Base-by-base conservation (phyloP, 2,329 filamentous ascomycete genomes). In the Cercospora zeina region DNA sequence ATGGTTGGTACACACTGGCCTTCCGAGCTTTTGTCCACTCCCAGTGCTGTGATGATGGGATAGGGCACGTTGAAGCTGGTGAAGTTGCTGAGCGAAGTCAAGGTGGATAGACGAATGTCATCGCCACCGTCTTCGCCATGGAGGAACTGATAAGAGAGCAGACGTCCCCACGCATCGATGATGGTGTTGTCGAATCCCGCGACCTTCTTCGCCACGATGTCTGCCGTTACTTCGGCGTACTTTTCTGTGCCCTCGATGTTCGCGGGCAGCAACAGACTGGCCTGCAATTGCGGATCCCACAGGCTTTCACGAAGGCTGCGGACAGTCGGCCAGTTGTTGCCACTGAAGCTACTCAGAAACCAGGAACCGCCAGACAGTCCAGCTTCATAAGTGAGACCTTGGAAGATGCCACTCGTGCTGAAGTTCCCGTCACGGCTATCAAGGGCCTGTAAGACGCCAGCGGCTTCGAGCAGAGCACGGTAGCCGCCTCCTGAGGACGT, bases 301-400 rank as follows among this genome's bases (percentile, higher is more conserved):
- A 80, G 68, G 11, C 70, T 73, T 14, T 75, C 69, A 30, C 72
- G 69, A 5, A 82, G 69, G 31, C 71, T 72, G 3, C 74, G 75
- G 54, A 81, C 73, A 1, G 78, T 81, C 1, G 78, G 77, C 68
- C 77, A 80, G 63, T 81, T 78, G 69, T 80, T 81, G 7, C 77
- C 79, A 10, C 76, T 74, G 16, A 81, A 58, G 2, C 79, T 79
- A 3, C 76, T 76, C 1, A 81, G 66, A n/a, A 82, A 71, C 80
- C 79, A 82, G 2, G 71, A 68, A 39, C 80, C 80, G 66, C 70
- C 70, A n/a, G 79, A 80, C 2, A 82, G 71, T 8, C 76, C 80
- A 50, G 76, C 70, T 45, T 81, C 75, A 64, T 82, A 82, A 3
- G 79, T 80, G 10, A 81, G 54, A 4, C 72, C 75, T 68, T 82